A percentile compares a stretch with the other conserved stretches of the same genome.
These are phyloP conservation scores for Eugenia klotzschiana DNA, from an alignment of 441 rosid species.

Conservation along the genomic window DNA sequence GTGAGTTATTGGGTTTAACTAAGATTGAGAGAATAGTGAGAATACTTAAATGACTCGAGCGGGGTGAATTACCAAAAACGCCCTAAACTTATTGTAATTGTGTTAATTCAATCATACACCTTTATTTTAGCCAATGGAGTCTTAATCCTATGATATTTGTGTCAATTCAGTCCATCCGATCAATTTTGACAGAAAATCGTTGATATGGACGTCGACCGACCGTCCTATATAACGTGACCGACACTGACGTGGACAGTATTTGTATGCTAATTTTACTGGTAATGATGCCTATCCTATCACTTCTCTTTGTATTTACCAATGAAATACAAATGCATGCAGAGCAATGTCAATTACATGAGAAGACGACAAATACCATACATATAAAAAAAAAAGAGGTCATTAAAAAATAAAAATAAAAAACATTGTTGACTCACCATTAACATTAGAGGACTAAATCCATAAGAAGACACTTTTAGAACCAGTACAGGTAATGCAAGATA, in stretches of 20 bases:
- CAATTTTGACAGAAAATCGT: no score
- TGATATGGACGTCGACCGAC: no score
- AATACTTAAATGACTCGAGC: not conserved
- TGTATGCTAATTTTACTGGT: not conserved
- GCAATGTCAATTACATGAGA: not conserved
- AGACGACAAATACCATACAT: not conserved
- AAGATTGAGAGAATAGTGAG: fast-evolving
- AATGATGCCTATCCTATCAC: not conserved
- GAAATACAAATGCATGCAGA: not conserved
- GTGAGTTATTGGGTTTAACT: not conserved
- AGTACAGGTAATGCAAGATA: not conserved
- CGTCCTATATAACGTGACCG: no score
- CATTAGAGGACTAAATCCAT: not conserved
- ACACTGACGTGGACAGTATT: not conserved
- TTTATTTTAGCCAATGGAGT: no score
- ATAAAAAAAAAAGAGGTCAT: not conserved
- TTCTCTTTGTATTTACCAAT: not conserved
- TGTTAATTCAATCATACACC: no score
- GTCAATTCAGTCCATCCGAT: no score
- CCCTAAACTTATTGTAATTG: no score
- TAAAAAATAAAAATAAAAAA: not conserved
- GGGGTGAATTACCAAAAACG: no score
- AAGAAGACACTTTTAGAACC: not conserved
- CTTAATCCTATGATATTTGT: no score
- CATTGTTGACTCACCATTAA: not conserved